Base-by-base conservation (phyloP, 2,329 filamentous ascomycete species). In the Colletotrichum nymphaeae region DNA sequence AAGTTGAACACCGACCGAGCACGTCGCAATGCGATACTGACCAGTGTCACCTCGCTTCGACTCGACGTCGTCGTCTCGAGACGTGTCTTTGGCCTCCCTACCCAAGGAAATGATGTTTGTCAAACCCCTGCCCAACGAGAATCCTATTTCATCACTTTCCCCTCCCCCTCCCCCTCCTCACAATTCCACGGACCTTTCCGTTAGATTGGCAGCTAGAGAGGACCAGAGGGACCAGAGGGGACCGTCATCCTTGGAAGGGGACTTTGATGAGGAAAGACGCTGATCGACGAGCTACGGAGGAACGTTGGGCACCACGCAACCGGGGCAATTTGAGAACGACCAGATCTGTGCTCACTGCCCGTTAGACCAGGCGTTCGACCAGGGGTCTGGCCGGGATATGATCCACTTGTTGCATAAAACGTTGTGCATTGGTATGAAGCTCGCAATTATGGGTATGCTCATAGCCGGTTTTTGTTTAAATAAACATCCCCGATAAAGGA, bases 21-120 rank as follows among this genome's bases (percentile, higher is more conserved):
- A n/a, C 32, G 42, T 59, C n/a, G 57, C 22, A 55, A 26, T 28
- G 24, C 68, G 22, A 49, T 37, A 28, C 60, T 52, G 37, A 42
- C 62, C 30, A n/a, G 19, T 24, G 28, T 37, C 26, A 52, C 49
- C 57, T 46, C 32, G 26, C 49, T 14, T 52, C 16, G 28, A n/a
- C n/a, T 52, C 16, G 28, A n/a, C 22, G n/a, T 52, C 46, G 28
- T 46, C 7, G 14, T 53, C 30, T 24, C 32, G 52, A 55, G 5
- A 46, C 49, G 19, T 22, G 52, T 53, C 46, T 35, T 55, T 64
- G 30, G 65, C 58, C 55, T 53, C 30, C 30, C 37, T 52, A 66
- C 49, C 56, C 56, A 62, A 62, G 67, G 71, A 73, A 71, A 73
- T 71, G 60, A 66, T 73, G 62, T 73, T 66, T 66, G 71, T 24